A percentile compares a stretch with the other conserved stretches of the same genome.
Conservation (phyloP, 495 filamentous ascomycete species). For the Viridothelium virens region DNA sequence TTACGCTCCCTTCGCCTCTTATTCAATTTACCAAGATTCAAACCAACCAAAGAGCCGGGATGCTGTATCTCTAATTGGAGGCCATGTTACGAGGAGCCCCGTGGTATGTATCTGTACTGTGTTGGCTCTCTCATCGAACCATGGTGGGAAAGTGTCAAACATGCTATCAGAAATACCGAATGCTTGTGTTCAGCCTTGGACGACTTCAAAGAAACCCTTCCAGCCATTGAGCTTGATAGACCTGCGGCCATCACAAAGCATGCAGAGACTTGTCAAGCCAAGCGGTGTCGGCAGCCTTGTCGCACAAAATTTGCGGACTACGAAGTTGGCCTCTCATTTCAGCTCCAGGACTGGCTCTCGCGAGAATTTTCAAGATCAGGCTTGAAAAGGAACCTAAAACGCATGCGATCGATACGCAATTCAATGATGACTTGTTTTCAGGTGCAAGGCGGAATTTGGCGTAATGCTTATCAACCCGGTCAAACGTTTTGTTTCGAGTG, state of each 20-base stretch:
- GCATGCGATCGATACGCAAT: neutral
- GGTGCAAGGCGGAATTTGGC: neutral
- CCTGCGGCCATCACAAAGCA: neutral
- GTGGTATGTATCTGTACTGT: neutral
- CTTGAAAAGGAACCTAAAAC: neutral
- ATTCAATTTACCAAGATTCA: neutral
- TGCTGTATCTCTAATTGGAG: neutral
- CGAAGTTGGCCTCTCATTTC: neutral
- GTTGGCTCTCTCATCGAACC: neutral
- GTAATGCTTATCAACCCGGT: neutral
- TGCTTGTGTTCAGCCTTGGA: neutral
- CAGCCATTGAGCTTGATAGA: neutral
- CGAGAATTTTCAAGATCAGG: neutral
- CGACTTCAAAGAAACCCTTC: neutral
- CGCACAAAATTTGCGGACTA: neutral
- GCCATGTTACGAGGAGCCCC: too few relatives aligned
- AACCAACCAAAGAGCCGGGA: neutral
- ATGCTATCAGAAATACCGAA: neutral
- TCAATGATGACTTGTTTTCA: neutral
- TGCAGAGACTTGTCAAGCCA: neutral
- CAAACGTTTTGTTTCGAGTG: neutral
- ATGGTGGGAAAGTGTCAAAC: constrained; percentile 1
- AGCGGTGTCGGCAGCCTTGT: neutral
- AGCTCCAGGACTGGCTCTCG: neutral
- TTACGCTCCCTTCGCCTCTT: neutral